These are phyloP conservation scores for Alloteropsis angusta DNA, from an alignment of 202 grass and related monocot species.

Conservation along the genomic window DNA sequence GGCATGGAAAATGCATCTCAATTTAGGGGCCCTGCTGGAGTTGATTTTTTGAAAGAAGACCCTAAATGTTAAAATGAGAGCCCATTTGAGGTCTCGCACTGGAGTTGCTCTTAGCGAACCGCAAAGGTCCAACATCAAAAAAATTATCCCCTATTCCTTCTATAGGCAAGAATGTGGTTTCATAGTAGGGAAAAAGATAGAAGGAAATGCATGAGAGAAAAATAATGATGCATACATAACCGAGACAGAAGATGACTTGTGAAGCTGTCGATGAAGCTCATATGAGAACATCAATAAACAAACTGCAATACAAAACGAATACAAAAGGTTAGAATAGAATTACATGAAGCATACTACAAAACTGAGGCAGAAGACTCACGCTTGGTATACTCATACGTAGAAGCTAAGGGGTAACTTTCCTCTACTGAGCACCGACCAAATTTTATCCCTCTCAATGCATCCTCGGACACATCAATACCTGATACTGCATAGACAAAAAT, in stretches of 20 bases:
- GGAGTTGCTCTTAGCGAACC: too few relatives aligned
- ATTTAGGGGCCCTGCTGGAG: too few relatives aligned
- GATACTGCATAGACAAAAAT: constrained; percentile 45
- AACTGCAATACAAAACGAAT: constrained; percentile 34
- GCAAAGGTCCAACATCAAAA: not conserved
- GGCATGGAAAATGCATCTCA: too few relatives aligned
- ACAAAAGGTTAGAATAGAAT: not conserved
- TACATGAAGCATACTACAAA: not conserved
- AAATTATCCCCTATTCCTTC: not conserved
- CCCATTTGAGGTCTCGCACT: too few relatives aligned
- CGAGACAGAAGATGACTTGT: constrained; percentile 48
- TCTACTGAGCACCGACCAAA: constrained; percentile 21
- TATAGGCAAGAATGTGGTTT: not conserved
- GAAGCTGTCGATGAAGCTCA: constrained; percentile 67
- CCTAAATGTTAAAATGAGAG: too few relatives aligned
- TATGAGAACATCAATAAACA: constrained; percentile 83
- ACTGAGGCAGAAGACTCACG: constrained; percentile 31
- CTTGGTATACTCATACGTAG: constrained; percentile 76
- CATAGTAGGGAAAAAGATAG: not conserved
- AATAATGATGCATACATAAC: constrained; percentile 49
- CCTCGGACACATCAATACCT: constrained; percentile 38
- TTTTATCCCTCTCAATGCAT: constrained; percentile 36
- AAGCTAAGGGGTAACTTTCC: constrained; percentile 40
- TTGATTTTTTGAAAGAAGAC: too few relatives aligned
- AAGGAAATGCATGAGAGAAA: not conserved